phyloP scores from a whole-genome alignment of 768 basidiomycete genomes.

The Lactarius sp. region DNA sequence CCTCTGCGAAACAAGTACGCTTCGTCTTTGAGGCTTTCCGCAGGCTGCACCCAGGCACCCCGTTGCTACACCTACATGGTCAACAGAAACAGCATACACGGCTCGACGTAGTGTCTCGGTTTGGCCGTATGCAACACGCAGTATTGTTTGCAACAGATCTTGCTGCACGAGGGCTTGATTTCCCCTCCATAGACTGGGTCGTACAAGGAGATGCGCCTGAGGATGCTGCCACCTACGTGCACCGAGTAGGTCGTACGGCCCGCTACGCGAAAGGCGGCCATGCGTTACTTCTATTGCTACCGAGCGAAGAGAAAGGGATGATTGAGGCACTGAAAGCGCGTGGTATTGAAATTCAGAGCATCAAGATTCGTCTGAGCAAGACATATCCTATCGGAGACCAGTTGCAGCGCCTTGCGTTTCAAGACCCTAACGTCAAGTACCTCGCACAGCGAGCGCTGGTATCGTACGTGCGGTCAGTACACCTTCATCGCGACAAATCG shows the following conservation, averaged over 20 bases:
- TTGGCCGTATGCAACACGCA: constrained; percentile 75
- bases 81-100: constrained; percentile 95
- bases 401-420: constrained; percentile 88
- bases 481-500: constrained; percentile 90
- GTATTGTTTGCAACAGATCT: constrained; percentile 94
- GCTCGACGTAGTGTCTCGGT: constrained; percentile 76
- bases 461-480: constrained; percentile 88
- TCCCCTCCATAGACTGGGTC: constrained; percentile 96
- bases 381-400: constrained; percentile 80
- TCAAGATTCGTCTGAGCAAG: constrained; percentile 87
- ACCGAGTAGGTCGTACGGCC: constrained; percentile 93
- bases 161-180: constrained; percentile 93
- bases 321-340: constrained; percentile 62
- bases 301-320: constrained; percentile 95
- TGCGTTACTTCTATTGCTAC: constrained; percentile 73
- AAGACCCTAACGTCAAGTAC: constrained; percentile 96
- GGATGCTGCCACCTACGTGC: constrained; percentile 96
- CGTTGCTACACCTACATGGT: constrained; percentile 91
- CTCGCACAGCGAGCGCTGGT: constrained; percentile 93
- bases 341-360: constrained; percentile 63
- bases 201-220: constrained; percentile 94
- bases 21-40: constrained; percentile 96
- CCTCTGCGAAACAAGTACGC: constrained; percentile 94
- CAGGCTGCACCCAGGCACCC: constrained; percentile 89
- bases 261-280: constrained; percentile 89